Base-by-base conservation (phyloP, 2,329 filamentous ascomycete genomes). In the Berkeleyomyces rouxiae region DNA sequence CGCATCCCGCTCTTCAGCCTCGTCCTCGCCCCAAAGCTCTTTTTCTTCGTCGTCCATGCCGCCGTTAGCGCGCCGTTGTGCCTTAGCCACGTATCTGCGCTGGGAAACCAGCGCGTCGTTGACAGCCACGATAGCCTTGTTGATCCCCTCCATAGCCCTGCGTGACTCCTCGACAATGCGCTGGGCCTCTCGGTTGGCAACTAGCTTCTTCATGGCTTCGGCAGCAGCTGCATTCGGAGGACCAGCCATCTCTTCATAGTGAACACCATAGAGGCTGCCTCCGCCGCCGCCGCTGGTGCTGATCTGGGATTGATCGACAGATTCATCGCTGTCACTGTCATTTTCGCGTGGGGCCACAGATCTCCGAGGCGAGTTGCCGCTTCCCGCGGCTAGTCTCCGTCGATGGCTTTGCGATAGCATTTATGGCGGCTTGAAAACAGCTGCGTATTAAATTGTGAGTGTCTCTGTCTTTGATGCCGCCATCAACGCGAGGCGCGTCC, bases 61-160 rank as follows among this genome's bases (percentile, higher is more conserved):
- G 10, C 47, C 23, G 9, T 37, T 36, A 31, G 33, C 33, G 13
- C 13, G 51, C 13, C 60, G 57, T 16, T 53, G 36, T n/a, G 59
- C 37, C n/a, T 59, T 59, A n/a, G 58, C 36, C 13, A 64, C 47
- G 16, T 51, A 11, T 7, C 49, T 57, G 16, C 60, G 60, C 58
- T 64, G 63, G 7, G 51, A 55, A 7, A 62, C 7, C 9, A 64
- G 60, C 13, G 63, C 55, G 36, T 64, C 60, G 36, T 64, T 64
- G 37, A 62, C 46, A 23, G 61, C 33, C 11, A 47, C 42, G 23
- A 64, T 62, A 10, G 63, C 63, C 7, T 55, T 53, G 60, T 39
- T 59, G 13, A 64, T 62, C 46, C 58, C 46, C 3, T 57, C n/a
- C 39, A 62, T 61, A 31, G 58, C 60, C 1, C 39, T 23, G 47